Evolutionary conservation across 176 grass and related monocot genomes (phyloP), one percentile per base, ranked within the genome.

Genomic region (Paspalum notatum): DNA sequence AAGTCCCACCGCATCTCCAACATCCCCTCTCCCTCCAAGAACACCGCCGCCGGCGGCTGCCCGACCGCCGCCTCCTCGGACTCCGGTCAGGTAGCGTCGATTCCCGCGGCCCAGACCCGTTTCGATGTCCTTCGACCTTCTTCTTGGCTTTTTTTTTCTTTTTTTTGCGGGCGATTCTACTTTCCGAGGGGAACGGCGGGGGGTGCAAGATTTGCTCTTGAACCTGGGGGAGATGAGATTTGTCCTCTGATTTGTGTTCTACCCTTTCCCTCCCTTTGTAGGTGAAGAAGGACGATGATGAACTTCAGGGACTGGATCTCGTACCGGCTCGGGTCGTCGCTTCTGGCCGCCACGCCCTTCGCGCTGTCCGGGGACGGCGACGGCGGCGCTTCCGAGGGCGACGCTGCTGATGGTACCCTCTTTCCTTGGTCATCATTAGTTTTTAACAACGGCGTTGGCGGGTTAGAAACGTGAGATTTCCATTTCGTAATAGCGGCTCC

Each of bases 251-350:
- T 60, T 60, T 1, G 3, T n/a, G 17, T 12, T 24, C 55, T 24
- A 12, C 21, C n/a, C 3, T 7, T 69, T 8, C 18, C 68, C 8
- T 7, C 17, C n/a, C 14, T 42, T 12, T 5, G 66, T 66, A 83
- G 58, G 26, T 56, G 74, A 49, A 17, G 42, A 18, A 66, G 68
- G 59, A 83, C 44, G 85, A 76, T 80, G 85, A 74, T 94, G 88
- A 83, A 83, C 73, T 91, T 94, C 78, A 83, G 83, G 74, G 89
- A 91, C 60, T 94, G 88, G 91, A 79, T 94, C 65, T 86, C 88
- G 43, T 86, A 66, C 80, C 83, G 86, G 12, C 66, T 91, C 43
- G 82, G 86, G 9, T 91, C 88, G 5, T 80, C 79, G 61, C 73
- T 90, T 64, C 71, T 90, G 70, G 88, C 88, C 5, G 91, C 85